Evolutionary conservation across 345 rosid genomes (phyloP).

Genomic region (Dimocarpus longan): DNA sequence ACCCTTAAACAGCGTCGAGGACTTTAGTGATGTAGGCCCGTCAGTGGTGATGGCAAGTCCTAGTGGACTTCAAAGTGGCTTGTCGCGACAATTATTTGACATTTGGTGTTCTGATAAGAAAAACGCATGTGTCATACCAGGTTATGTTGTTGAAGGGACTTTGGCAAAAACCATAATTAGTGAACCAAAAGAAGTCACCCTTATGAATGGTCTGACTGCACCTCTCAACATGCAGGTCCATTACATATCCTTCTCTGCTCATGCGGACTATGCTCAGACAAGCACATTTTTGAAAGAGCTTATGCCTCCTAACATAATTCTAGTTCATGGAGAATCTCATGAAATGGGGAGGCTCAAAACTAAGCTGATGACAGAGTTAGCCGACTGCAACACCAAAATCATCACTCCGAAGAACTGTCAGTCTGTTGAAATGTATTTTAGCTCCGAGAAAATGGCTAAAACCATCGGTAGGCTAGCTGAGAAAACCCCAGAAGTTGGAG

Average conservation of each 20-base stretch:
- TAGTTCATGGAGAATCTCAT: slow-evolving; percentile 91
- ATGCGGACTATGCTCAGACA: slow-evolving; percentile 95
- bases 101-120: slow-evolving; percentile 92
- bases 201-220: slow-evolving; percentile 88
- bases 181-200: slow-evolving; percentile 91
- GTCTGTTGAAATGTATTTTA: slow-evolving; percentile 81
- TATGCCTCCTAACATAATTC: slow-evolving; percentile 91
- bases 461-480: slow-evolving; percentile 84
- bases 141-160: slow-evolving; percentile 87
- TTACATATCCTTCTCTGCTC: slow-evolving; percentile 93
- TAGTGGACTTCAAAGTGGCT: slow-evolving; percentile 84
- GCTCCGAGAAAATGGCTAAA: slow-evolving; percentile 92
- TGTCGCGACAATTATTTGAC: slow-evolving; percentile 90
- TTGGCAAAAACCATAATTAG: slow-evolving; percentile 81
- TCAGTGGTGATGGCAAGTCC: slow-evolving; percentile 97
- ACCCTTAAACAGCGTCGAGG: slow-evolving; percentile 77
- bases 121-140: slow-evolving; percentile 81
- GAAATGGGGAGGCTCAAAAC: slow-evolving; percentile 96
- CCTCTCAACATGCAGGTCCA: slow-evolving; percentile 93
- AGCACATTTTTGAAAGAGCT: slow-evolving; percentile 90
- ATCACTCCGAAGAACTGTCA: slow-evolving; percentile 93
- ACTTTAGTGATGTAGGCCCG: slow-evolving; percentile 84
- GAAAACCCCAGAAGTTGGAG: slow-evolving; percentile 76
- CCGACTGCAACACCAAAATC: slow-evolving; percentile 78
- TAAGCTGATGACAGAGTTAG: slow-evolving; percentile 75